Conservation (phyloP, 2,329 filamentous ascomycete species). For the Allantophomopsis cytisporea region DNA sequence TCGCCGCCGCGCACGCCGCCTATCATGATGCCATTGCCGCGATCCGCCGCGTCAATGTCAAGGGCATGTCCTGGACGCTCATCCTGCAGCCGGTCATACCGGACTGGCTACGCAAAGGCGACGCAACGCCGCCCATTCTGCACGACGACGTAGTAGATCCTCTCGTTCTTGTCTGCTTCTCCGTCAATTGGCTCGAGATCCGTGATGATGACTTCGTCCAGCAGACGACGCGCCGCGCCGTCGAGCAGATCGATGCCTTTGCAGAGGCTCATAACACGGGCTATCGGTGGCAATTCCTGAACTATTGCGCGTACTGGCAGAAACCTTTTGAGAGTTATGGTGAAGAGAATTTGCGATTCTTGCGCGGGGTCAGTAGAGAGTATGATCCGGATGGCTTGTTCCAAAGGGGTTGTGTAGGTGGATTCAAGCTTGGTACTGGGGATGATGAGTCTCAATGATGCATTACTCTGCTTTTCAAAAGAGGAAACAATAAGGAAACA, state of each 20-base stretch:
- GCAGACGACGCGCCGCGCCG: constrained; percentile 10
- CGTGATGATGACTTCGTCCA: constrained; percentile 17
- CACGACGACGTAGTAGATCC: constrained; percentile 10
- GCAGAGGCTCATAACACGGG: constrained; percentile 11
- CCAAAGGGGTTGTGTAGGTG: no score
- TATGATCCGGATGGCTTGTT: no score
- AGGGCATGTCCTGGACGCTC: constrained; percentile 19
- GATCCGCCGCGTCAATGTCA: constrained; percentile 11
- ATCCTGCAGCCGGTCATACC: constrained; percentile 17
- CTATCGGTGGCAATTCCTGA: constrained; percentile 15
- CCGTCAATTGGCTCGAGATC: constrained; percentile 17
- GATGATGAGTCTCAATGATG: no score
- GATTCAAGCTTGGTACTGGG: no score
- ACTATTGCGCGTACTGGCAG: constrained; percentile 17
- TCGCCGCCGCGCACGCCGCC: constrained; percentile 14
- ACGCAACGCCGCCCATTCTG: constrained; percentile 15
- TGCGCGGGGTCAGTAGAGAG: not conserved
- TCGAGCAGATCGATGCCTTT: constrained; percentile 19
- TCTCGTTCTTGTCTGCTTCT: constrained; percentile 20
- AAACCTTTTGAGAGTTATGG: constrained; percentile 17
- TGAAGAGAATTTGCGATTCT: constrained; percentile 9
- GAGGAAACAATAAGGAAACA: no score
- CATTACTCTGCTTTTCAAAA: no score
- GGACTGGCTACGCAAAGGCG: constrained; percentile 13
- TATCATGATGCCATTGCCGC: constrained; percentile 15